A percentile compares a stretch with the other conserved stretches of the same genome.
Evolutionary conservation across 2,329 filamentous ascomycete species (phyloP).

Genomic region (Keithomyces neogunnii): DNA sequence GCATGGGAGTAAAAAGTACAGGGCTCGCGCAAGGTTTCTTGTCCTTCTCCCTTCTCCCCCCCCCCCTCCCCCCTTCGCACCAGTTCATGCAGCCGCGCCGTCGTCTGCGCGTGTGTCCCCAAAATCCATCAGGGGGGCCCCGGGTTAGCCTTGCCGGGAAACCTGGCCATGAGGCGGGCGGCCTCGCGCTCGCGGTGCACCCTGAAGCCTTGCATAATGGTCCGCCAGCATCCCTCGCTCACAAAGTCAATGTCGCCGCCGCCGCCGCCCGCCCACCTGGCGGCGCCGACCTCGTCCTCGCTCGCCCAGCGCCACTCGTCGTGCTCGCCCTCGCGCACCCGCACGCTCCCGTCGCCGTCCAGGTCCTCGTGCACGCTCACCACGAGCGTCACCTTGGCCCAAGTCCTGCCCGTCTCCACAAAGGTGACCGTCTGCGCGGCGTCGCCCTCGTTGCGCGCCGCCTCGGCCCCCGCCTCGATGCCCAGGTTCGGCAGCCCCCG

Average conservation of each 20-base stretch:
- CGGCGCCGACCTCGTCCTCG: constrained; percentile 23
- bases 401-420: constrained; percentile 15
- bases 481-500: constrained; percentile 2
- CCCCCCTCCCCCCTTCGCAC: background rate
- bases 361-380: constrained; percentile 17
- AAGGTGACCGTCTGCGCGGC: constrained; percentile 15
- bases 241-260: constrained; percentile 22
- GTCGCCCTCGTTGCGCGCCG: constrained; percentile 13
- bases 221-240: constrained; percentile 21
- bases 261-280: constrained; percentile 14
- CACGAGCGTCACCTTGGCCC: constrained; percentile 21
- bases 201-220: constrained; percentile 25
- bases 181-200: constrained; percentile 8
- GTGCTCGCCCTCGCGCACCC: constrained; percentile 21
- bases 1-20: no score
- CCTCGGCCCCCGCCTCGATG: constrained; percentile 4
- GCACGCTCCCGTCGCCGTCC: constrained; percentile 8
- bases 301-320: constrained; percentile 29
- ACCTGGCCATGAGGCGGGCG: background rate
- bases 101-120: no score
- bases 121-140: background rate
- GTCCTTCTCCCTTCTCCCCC: no score
- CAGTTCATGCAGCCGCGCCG: no score
- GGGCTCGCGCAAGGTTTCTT: no score
- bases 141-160: background rate